Percentiles rank a stretch among this genome's conserved stretches.
Conservation (phyloP, 345 rosid species). For the Heritiera fomes region DNA sequence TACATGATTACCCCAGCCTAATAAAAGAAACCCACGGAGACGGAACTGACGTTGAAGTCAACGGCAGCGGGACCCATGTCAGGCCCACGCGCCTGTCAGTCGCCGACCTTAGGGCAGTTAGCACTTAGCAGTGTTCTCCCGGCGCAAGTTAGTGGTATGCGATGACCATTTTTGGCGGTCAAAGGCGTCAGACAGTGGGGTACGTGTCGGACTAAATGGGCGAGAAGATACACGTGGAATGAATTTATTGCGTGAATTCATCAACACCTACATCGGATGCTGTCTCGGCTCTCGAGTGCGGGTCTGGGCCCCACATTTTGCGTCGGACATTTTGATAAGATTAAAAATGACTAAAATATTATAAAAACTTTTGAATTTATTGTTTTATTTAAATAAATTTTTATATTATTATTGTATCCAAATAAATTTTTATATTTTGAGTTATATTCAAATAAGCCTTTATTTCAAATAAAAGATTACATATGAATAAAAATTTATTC, state of each 20-base stretch:
- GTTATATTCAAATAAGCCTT: no score
- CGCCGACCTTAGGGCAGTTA: neutral
- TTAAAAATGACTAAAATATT: no score
- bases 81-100: conserved; percentile 24
- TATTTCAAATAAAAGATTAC: no score
- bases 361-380: no score
- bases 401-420: no score
- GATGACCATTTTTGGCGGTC: neutral
- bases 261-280: conserved; percentile 29
- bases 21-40: neutral
- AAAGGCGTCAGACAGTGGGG: conserved; percentile 6
- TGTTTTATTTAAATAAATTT: no score
- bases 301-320: neutral
- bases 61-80: conserved; percentile 17
- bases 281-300: neutral
- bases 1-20: conserved; percentile 7
- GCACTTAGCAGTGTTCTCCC: conserved; percentile 5
- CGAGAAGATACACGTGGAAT: conserved; percentile 14
- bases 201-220: conserved; percentile 22
- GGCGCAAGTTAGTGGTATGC: conserved; percentile 32
- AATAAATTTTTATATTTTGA: no score
- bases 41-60: conserved; percentile 7
- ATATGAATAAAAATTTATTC: no score
- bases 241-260: neutral
- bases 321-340: no score